Conservation (phyloP, 1,284 basidiomycete genomes). For the Ustilago vetiveriae region DNA sequence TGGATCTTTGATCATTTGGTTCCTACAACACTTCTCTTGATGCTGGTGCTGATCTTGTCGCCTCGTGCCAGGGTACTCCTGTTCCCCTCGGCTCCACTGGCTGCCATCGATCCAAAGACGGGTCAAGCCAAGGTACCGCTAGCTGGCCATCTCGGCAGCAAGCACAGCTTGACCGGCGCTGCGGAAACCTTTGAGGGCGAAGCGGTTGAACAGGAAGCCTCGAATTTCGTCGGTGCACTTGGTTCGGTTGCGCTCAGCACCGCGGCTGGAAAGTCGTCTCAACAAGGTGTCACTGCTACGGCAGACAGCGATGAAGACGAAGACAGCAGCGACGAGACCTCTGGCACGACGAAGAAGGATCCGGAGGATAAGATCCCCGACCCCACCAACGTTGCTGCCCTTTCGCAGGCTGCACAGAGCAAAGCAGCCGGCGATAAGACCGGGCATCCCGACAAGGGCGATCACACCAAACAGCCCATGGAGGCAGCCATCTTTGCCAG, state of each 20-base stretch:
- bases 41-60: constrained; percentile 70
- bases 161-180: constrained; percentile 49
- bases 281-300: constrained; percentile 8
- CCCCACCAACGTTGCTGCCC: constrained; percentile 64
- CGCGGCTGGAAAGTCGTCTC: constrained; percentile 68
- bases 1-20: constrained; percentile 40
- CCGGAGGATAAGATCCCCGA: constrained; percentile 63
- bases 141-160: constrained; percentile 61
- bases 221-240: constrained; percentile 69
- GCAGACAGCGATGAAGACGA: constrained; percentile 21
- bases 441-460: constrained; percentile 51
- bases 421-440: constrained; percentile 64
- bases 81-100: constrained; percentile 71
- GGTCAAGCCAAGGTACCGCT: constrained; percentile 60
- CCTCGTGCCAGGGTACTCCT: constrained; percentile 69
- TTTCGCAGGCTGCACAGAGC: constrained; percentile 64
- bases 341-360: constrained; percentile 28
- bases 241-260: constrained; percentile 68
- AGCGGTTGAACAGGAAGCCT: constrained; percentile 70
- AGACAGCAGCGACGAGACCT: constrained; percentile 13
- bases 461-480: constrained; percentile 66
- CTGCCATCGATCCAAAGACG: constrained; percentile 65
- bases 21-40: constrained; percentile 59
- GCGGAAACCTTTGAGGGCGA: constrained; percentile 69
- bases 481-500: constrained; percentile 63